A percentile compares a stretch with the other conserved stretches of the same genome.
These are phyloP conservation scores for Lycium ferocissimum DNA, from an alignment of 257 asterid genomes.

Conservation along the genomic window DNA sequence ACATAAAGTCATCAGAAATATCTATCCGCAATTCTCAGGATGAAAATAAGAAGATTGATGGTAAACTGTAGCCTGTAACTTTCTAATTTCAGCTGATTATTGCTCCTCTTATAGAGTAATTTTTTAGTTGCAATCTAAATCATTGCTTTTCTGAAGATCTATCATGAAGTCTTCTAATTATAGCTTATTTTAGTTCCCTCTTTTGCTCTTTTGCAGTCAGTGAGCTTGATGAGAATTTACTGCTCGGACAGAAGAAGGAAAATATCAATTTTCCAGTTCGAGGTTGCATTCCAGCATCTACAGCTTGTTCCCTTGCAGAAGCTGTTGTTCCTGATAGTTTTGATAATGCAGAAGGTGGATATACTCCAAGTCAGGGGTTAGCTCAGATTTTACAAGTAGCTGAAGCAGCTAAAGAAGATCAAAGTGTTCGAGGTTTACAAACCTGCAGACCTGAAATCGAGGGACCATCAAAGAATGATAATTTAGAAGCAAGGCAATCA, in stretches of 20 bases:
- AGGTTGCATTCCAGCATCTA: conserved; percentile 43
- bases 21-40: conserved; percentile 42
- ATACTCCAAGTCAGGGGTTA: conserved; percentile 27
- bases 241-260: conserved; percentile 40
- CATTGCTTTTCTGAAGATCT: neutral
- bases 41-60: conserved; percentile 46
- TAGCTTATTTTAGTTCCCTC: conserved; percentile 19
- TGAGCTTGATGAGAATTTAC: conserved; percentile 44
- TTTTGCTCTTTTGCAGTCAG: conserved; percentile 45
- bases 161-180: neutral
- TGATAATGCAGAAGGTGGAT: conserved; percentile 51
- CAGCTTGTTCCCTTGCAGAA: conserved; percentile 45
- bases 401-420: conserved; percentile 44
- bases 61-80: conserved; percentile 50
- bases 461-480: conserved; percentile 35
- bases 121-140: neutral
- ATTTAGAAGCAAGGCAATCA: conserved; percentile 44
- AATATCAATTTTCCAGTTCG: conserved; percentile 34
- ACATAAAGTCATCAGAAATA: conserved; percentile 38
- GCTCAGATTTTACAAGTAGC: conserved; percentile 48
- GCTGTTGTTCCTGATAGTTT: conserved; percentile 74
- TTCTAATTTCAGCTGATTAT: conserved; percentile 27
- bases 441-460: conserved; percentile 30
- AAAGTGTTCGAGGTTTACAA: conserved; percentile 32
- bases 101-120: conserved; percentile 4